Base-by-base conservation (phyloP, 768 basidiomycete species). In the Lactarius sp. region DNA sequence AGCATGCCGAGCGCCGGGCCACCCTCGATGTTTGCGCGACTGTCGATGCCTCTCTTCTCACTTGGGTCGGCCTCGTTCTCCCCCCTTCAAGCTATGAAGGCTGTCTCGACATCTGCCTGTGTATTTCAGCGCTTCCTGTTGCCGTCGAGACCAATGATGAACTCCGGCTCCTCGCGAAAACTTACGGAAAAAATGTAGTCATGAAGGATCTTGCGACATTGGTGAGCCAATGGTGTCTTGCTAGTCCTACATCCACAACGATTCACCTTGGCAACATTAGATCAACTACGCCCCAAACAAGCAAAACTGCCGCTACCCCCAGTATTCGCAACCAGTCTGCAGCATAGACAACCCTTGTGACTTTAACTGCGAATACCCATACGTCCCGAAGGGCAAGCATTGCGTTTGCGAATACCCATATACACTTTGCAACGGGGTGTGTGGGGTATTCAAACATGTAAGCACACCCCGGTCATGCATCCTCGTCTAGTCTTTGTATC, bases 401-500 rank as follows among this genome's bases (percentile, higher is more conserved):
- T 81, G 80, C 58, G 71, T 76, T 27, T 81, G 79, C 61, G 64
- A 72, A 34, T 57, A 68, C 27, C 77, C 77, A 1, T 68, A 76
- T 59, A 64, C 63, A 10, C 70, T 73, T 22, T 80, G 79, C 65
- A 80, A 81, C 59, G 79, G 77, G 8, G 67, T 74, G 54, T 81
- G 79, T 55, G 75, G 68, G 33, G 14, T 1, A 20, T 67, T 55
- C 56, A 39, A 54, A 5, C 9, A 66, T 6, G 69, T 70, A 27
- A 41, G 59, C n/a, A 33, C 39, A 54, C 44, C 20, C 60, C 52
- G 36, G 63, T 42, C 55, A 39, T 52, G 14, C 56, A 41, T 47
- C 39, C 34, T 46, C 47, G 12, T 49, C 59, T 52, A 18, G 37
- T 20, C 31, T 22, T 53, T 33, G 31, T 49, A 22, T n/a, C 9